These are phyloP conservation scores for Westerdykella ornata DNA, from an alignment of 2,329 filamentous ascomycete genomes.

Conservation along the genomic window DNA sequence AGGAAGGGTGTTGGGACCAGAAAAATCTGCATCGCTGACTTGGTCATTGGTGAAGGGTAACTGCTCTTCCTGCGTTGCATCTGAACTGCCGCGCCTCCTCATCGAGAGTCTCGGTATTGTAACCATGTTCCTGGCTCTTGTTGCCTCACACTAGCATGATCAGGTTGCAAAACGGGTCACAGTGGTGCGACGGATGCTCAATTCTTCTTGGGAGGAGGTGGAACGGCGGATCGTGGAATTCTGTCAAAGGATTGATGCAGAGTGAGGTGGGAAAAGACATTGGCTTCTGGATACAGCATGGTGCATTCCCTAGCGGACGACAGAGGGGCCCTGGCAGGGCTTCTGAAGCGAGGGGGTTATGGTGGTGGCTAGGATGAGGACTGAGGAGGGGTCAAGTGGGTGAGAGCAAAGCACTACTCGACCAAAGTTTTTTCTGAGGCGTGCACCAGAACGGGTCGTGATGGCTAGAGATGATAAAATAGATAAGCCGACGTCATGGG, in stretches of 20 bases:
- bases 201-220: not conserved
- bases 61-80: constrained; percentile 14
- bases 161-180: not conserved
- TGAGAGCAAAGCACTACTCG: not conserved
- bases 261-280: not conserved
- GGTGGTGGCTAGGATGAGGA: not conserved
- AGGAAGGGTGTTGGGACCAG: constrained; percentile 19
- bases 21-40: constrained; percentile 25
- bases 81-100: constrained; percentile 13
- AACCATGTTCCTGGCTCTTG: not conserved
- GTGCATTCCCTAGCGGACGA: not conserved
- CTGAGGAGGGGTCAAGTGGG: not conserved
- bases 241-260: not conserved
- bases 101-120: constrained; percentile 20
- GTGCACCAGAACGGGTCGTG: not conserved
- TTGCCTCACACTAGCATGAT: not conserved
- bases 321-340: not conserved
- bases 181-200: not conserved
- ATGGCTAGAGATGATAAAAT: too few species aligned
- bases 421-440: not conserved
- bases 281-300: not conserved
- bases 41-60: constrained; percentile 30
- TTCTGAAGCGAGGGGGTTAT: not conserved
- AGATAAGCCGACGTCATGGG: not conserved
- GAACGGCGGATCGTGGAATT: not conserved